These are phyloP conservation scores for Annulohypoxylon maeteangense DNA, from an alignment of 495 filamentous ascomycete species.

Conservation along the genomic window DNA sequence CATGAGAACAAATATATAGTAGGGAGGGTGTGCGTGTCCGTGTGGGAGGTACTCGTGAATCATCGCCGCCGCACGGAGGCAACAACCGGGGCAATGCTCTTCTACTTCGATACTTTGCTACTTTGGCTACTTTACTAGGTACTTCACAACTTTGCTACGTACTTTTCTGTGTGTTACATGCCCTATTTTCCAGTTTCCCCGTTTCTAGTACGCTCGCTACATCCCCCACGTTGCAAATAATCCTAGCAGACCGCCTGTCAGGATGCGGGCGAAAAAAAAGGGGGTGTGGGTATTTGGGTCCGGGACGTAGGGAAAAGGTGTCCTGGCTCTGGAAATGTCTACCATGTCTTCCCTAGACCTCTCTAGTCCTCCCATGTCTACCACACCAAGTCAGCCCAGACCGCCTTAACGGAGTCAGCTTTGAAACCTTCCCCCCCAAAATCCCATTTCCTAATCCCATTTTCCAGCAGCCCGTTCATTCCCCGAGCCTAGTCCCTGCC, in stretches of 20 bases:
- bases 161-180: constrained; percentile 40
- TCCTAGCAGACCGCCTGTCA: constrained; percentile 52
- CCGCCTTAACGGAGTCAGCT: constrained; percentile 43
- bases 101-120: neutral
- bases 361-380: constrained; percentile 3
- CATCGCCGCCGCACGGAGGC: constrained; percentile 44
- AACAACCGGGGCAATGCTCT: constrained; percentile 25
- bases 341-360: neutral
- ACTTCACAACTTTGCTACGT: neutral
- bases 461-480: constrained; percentile 18
- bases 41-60: constrained; percentile 41
- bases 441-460: constrained; percentile 16
- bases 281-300: constrained; percentile 32
- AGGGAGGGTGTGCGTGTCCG: constrained; percentile 14
- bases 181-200: constrained; percentile 44
- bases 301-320: constrained; percentile 37
- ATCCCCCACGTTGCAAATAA: constrained; percentile 48
- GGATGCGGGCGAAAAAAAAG: constrained; percentile 38
- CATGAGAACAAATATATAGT: constrained; percentile 46
- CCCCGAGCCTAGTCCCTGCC: constrained; percentile 32
- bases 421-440: constrained; percentile 34
- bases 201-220: constrained; percentile 12
- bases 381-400: constrained; percentile 43
- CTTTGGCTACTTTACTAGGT: no score
- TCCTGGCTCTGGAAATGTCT: neutral